phyloP scores from a whole-genome alignment of 2,329 filamentous ascomycete genomes.

The Cercospora zeae-maydis region DNA sequence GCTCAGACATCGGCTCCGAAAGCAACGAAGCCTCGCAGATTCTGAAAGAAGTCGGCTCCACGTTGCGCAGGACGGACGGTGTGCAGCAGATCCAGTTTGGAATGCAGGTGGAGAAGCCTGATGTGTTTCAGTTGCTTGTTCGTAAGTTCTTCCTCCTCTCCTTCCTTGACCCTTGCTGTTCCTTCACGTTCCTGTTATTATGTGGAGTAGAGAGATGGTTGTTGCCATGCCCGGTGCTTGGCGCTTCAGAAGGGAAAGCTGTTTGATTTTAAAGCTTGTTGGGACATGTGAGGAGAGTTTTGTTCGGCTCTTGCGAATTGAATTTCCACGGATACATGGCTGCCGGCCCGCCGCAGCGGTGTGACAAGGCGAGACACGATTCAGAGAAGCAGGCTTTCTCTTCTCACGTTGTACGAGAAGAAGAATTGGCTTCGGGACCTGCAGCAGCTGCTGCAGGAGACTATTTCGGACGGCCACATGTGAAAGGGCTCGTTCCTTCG shows the following conservation, averaged over 20 bases:
- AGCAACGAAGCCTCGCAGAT: slow-evolving; percentile 31
- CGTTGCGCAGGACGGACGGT: slow-evolving; percentile 39
- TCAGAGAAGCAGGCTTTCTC: background rate
- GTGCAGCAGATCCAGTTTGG: slow-evolving; percentile 39
- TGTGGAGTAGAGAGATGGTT: background rate
- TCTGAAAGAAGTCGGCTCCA: slow-evolving; percentile 36
- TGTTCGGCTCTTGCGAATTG: too few relatives aligned
- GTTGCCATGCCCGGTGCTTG: background rate
- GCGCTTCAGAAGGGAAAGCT: background rate
- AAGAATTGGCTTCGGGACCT: background rate
- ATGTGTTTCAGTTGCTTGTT: slow-evolving; percentile 39
- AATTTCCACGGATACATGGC: too few relatives aligned
- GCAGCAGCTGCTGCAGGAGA: background rate
- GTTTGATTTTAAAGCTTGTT: background rate
- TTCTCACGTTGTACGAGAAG: background rate
- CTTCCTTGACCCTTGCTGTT: background rate
- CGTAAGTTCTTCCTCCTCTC: slow-evolving; percentile 33
- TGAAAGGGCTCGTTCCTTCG: too few relatives aligned
- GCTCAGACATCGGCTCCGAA: slow-evolving; percentile 35
- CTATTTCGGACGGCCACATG: too few relatives aligned
- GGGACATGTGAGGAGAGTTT: background rate
- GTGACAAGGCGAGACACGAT: background rate
- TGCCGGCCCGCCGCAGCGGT: too few relatives aligned
- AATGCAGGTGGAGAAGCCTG: slow-evolving; percentile 40
- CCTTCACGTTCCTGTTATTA: background rate